A percentile compares a stretch with the other conserved stretches of the same genome.
These are phyloP conservation scores for Xylaria sp. DNA, from an alignment of 2,329 filamentous ascomycete species.

Conservation along the genomic window DNA sequence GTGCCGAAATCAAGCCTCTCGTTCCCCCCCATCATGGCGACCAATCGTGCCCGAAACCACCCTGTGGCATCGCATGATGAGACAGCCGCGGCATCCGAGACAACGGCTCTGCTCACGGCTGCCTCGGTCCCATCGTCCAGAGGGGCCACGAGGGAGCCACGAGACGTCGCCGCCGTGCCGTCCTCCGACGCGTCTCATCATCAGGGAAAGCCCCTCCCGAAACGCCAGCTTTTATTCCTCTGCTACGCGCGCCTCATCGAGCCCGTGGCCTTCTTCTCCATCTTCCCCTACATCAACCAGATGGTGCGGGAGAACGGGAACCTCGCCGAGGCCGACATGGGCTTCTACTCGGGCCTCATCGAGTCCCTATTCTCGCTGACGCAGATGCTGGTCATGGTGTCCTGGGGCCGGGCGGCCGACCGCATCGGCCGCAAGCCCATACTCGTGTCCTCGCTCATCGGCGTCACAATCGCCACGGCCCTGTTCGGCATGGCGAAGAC, in stretches of 20 bases:
- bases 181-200: not conserved
- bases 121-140: not conserved
- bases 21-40: not conserved
- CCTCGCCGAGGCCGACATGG: constrained; percentile 60
- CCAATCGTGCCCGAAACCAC: not conserved
- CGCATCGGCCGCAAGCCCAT: constrained; percentile 66
- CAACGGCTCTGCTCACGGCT: constrained; percentile 8
- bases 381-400: constrained; percentile 72
- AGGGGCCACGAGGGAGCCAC: not conserved
- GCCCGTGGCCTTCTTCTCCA: constrained; percentile 76
- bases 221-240: constrained; percentile 62
- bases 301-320: constrained; percentile 66
- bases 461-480: constrained; percentile 54
- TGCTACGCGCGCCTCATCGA: constrained; percentile 70
- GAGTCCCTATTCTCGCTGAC: constrained; percentile 68
- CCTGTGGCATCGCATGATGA: constrained; percentile 4
- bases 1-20: not conserved
- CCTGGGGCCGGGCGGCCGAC: constrained; percentile 66
- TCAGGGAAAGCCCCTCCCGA: constrained; percentile 46
- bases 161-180: not conserved
- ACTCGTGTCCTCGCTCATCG: constrained; percentile 60
- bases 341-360: constrained; percentile 75
- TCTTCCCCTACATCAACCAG: constrained; percentile 73
- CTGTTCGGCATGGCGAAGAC: constrained; percentile 63
- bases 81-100: constrained; percentile 12